Conservation (phyloP, 257 asterid species). For the Penstemon newberryi region DNA sequence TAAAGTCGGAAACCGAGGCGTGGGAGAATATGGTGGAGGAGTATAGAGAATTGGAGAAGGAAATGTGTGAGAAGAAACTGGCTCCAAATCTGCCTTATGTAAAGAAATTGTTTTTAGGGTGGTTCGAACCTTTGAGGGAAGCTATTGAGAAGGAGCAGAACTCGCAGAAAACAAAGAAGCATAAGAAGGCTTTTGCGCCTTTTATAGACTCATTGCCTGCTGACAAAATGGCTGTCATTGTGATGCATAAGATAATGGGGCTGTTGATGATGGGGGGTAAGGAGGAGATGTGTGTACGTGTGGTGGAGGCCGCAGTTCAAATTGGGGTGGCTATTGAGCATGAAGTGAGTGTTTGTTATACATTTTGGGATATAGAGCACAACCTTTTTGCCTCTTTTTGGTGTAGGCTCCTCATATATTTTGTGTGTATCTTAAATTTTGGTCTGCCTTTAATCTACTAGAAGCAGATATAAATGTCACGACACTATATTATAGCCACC, state of each 20-base stretch:
- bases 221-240: conserved; percentile 91
- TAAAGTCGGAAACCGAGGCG: conserved; percentile 86
- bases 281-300: conserved; percentile 75
- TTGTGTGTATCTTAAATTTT: not conserved
- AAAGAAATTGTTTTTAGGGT: conserved; percentile 76
- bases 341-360: conserved; percentile 57
- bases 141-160: conserved; percentile 78
- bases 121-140: conserved; percentile 88
- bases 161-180: conserved; percentile 51
- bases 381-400: not conserved
- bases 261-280: conserved; percentile 87
- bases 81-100: conserved; percentile 89
- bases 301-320: conserved; percentile 87
- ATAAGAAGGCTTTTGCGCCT: conserved; percentile 70
- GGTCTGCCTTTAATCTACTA: not conserved
- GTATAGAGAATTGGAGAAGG: conserved; percentile 81
- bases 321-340: conserved; percentile 82
- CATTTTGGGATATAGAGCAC: conserved; percentile 9
- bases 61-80: conserved; percentile 89
- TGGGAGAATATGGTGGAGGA: conserved; percentile 93
- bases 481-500: not conserved
- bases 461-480: not conserved
- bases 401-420: not conserved
- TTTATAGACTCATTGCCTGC: conserved; percentile 72
- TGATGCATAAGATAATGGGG: conserved; percentile 92